Evolutionary conservation across 495 filamentous ascomycete genomes (phyloP).

Genomic region (Astrothelium macrocarpum): DNA sequence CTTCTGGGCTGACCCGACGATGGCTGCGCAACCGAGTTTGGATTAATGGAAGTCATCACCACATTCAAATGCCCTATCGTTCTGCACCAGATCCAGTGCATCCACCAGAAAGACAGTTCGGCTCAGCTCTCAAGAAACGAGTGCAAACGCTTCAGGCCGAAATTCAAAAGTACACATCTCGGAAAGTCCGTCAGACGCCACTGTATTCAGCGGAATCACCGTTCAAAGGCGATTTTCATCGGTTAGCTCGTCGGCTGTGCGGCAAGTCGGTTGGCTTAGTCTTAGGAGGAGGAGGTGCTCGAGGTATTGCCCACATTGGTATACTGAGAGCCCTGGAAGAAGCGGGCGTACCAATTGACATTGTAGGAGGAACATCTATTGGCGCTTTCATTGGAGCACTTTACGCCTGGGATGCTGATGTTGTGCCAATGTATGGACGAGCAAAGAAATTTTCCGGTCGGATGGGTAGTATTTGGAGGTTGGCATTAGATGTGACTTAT

Average conservation of each 20-base stretch:
- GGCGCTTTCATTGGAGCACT: slow-evolving; percentile 94
- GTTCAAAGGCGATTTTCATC: slow-evolving; percentile 94
- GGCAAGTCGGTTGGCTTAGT: slow-evolving; percentile 93
- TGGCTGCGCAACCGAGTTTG: slow-evolving; percentile 93
- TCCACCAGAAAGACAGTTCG: slow-evolving; percentile 65
- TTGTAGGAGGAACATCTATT: slow-evolving; percentile 93
- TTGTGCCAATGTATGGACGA: slow-evolving; percentile 91
- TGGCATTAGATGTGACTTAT: slow-evolving; percentile 91
- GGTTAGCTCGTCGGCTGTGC: slow-evolving; percentile 80
- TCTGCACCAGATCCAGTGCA: slow-evolving; percentile 68
- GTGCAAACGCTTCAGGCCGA: slow-evolving; percentile 94
- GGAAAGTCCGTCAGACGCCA: slow-evolving; percentile 72
- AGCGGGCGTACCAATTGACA: slow-evolving; percentile 91
- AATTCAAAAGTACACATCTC: slow-evolving; percentile 93
- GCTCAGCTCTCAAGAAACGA: slow-evolving; percentile 78
- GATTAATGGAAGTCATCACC: slow-evolving; percentile 98
- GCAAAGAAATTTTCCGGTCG: slow-evolving; percentile 95
- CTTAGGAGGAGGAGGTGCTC: slow-evolving; percentile 83
- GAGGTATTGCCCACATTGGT: slow-evolving; percentile 84
- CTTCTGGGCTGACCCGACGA: slow-evolving; percentile 67
- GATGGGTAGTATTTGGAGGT: slow-evolving; percentile 96
- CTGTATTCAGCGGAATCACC: slow-evolving; percentile 84
- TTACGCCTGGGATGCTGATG: slow-evolving; percentile 91
- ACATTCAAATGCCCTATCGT: slow-evolving; percentile 91
- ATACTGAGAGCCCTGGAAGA: slow-evolving; percentile 94